Evolutionary conservation across 805 yeast genomes (phyloP).

Genomic region (Wickerhamiella sorbophila): DNA sequence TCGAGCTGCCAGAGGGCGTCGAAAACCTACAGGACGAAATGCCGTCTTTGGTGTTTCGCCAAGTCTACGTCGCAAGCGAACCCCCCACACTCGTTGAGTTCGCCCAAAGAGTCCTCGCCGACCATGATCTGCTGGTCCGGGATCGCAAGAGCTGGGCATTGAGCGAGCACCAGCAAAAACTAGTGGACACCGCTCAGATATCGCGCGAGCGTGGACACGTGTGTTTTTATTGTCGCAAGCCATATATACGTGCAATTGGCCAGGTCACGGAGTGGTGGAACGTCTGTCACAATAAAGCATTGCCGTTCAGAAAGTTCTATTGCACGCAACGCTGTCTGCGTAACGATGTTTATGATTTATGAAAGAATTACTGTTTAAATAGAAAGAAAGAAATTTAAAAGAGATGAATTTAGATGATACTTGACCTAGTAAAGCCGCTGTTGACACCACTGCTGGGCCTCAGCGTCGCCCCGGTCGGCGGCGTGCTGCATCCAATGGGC

Average conservation of each 20-base stretch:
- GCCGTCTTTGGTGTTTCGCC: neutral
- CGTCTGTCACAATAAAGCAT: neutral
- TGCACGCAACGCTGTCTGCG: slow-evolving; percentile 1
- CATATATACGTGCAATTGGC: neutral
- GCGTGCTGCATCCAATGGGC: slow-evolving; percentile 17
- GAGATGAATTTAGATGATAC: neutral
- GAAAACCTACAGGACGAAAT: neutral
- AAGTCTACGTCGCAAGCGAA: neutral
- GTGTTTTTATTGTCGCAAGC: neutral
- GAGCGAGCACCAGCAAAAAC: neutral
- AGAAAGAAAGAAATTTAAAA: neutral
- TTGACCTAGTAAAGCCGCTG: neutral
- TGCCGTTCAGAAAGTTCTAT: slow-evolving; percentile 4
- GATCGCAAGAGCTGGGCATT: slow-evolving; percentile 1
- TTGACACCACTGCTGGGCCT: slow-evolving; percentile 6
- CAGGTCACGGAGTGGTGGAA: slow-evolving; percentile 3
- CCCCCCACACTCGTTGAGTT: slow-evolving; percentile 10
- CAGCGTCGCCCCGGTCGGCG: slow-evolving; percentile 9
- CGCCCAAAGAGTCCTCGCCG: slow-evolving; percentile 9
- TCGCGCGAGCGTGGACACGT: neutral
- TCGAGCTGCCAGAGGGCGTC: slow-evolving; percentile 12
- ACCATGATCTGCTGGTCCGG: neutral
- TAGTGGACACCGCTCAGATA: neutral
- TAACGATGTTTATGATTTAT: neutral
- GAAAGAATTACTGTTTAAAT: neutral